These are phyloP conservation scores for Brassica carinata DNA, from an alignment of 345 rosid species.

Conservation along the genomic window DNA sequence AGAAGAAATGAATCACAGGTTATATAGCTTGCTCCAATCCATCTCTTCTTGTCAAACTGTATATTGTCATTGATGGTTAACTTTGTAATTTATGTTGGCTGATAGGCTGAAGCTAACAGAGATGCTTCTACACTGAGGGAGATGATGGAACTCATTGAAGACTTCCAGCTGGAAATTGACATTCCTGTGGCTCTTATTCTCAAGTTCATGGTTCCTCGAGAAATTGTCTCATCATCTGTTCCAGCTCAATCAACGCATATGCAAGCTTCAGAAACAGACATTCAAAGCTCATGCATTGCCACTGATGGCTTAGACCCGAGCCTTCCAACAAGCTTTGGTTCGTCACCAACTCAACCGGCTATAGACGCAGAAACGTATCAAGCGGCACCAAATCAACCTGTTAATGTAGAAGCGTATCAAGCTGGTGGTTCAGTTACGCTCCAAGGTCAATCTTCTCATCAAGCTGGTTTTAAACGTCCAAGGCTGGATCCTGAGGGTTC, in stretches of 20 bases:
- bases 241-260: conserved; percentile 16
- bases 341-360: conserved; percentile 1
- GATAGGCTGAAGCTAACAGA: conserved; percentile 27
- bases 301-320: conserved; percentile 9
- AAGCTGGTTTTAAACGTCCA: conserved; percentile 19
- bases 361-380: conserved; percentile 9
- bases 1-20: conserved; percentile 24
- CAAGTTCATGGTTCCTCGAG: conserved; percentile 32
- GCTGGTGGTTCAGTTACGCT: conserved; percentile 8
- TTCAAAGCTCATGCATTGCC: conserved; percentile 13
- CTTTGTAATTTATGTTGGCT: conserved; percentile 1
- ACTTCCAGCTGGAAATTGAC: conserved; percentile 33
- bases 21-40: not conserved
- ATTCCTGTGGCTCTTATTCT: conserved; percentile 31
- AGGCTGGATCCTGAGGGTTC: conserved; percentile 18
- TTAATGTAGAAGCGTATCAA: conserved; percentile 12
- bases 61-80: conserved; percentile 4
- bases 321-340: conserved; percentile 11
- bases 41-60: conserved; percentile 9
- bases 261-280: conserved; percentile 14
- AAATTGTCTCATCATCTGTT: conserved; percentile 1
- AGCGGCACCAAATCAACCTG: not conserved
- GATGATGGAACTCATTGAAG: conserved; percentile 29
- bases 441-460: conserved; percentile 9
- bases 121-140: conserved; percentile 31